Percentiles rank a stretch among this genome's conserved stretches.
These are phyloP conservation scores for Melocanna baccifera DNA, from an alignment of 176 grass and related monocot species.

Conservation along the genomic window DNA sequence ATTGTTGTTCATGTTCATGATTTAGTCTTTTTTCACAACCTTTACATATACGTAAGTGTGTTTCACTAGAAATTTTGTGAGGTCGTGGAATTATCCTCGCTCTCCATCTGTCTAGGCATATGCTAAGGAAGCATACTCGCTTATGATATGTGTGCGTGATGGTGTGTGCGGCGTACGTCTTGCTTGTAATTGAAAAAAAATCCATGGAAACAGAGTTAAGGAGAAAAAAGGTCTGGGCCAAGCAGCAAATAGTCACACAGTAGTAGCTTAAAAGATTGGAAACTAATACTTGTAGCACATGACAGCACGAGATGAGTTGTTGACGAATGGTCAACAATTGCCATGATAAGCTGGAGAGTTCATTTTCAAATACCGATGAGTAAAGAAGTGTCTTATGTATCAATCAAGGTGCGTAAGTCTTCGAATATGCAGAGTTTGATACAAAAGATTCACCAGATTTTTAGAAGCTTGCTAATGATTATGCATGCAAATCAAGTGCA, in stretches of 20 bases:
- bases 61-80: too few relatives aligned
- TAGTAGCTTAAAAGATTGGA: slow-evolving; percentile 26
- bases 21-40: too few relatives aligned
- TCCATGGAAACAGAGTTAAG: not conserved
- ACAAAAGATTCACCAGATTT: not conserved
- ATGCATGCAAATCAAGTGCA: not conserved
- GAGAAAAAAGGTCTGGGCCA: not conserved
- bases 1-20: too few relatives aligned
- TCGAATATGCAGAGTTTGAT: not conserved
- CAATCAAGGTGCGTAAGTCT: not conserved
- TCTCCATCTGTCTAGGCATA: too few relatives aligned
- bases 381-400: not conserved
- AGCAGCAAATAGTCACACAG: not conserved
- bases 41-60: fast-evolving
- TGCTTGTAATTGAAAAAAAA: too few relatives aligned
- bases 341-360: not conserved
- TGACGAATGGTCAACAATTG: not conserved
- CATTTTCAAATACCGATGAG: not conserved
- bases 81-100: fast-evolving
- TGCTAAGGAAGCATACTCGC: too few relatives aligned
- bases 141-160: too few relatives aligned
- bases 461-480: not conserved
- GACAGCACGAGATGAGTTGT: not conserved
- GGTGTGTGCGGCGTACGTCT: too few relatives aligned
- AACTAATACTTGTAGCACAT: not conserved